phyloP scores from a whole-genome alignment of 768 basidiomycete genomes.

The Ramaria sp. region DNA sequence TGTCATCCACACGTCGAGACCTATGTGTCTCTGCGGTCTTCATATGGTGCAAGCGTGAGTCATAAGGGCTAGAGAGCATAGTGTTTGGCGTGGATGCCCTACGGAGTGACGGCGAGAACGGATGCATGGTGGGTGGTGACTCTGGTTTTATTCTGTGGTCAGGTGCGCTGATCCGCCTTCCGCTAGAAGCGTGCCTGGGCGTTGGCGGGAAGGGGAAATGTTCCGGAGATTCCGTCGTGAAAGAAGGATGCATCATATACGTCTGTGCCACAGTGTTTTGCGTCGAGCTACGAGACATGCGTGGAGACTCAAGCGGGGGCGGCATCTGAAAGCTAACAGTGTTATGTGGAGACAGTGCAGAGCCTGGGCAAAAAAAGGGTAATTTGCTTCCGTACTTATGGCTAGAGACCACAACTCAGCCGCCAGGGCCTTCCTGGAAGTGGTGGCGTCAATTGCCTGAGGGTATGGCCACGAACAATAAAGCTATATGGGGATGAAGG shows the following conservation, averaged over 20 bases:
- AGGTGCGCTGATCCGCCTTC: neutral
- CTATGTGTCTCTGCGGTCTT: neutral
- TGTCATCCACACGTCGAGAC: neutral
- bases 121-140: neutral
- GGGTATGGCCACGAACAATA: neutral
- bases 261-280: neutral
- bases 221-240: neutral
- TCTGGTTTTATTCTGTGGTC: neutral
- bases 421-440: neutral
- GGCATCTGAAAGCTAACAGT: neutral
- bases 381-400: constrained; percentile 3
- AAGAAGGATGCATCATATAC: neutral
- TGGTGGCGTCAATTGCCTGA: constrained; percentile 2
- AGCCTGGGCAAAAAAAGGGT: neutral
- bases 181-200: neutral
- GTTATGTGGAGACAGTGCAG: neutral
- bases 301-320: neutral
- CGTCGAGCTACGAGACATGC: neutral
- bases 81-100: neutral
- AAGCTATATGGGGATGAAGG: constrained; percentile 5
- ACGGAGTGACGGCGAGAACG: neutral
- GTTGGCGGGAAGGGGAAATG: neutral
- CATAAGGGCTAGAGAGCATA: neutral
- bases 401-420: neutral
- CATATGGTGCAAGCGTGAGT: neutral